Conservation (phyloP, 352 stramenopile genomes). For the Ophiocytium majus region DNA sequence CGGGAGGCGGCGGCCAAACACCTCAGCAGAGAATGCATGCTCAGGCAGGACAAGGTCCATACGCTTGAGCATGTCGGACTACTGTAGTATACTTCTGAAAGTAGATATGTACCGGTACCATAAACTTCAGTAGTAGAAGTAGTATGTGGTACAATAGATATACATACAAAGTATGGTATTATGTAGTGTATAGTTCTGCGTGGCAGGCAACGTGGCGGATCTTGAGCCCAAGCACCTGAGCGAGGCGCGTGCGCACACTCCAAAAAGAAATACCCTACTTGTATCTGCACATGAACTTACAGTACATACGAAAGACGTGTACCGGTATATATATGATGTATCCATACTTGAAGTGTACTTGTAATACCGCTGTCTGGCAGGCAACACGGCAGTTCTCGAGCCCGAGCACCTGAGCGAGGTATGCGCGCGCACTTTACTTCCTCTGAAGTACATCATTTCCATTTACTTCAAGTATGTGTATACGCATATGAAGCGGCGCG, state of each 20-base stretch:
- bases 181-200: no score
- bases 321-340: not conserved
- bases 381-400: not conserved
- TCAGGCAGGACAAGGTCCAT: no score
- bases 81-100: no score
- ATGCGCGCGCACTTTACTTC: not conserved
- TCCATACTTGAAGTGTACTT: no score
- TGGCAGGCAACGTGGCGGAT: not conserved
- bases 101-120: no score
- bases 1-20: no score
- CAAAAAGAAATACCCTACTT: no score
- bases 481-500: not conserved
- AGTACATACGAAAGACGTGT: not conserved
- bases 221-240: not conserved
- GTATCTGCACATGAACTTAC: not conserved
- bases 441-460: not conserved
- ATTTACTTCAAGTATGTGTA: not conserved
- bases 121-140: no score
- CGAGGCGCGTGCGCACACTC: not conserved
- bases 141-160: no score
- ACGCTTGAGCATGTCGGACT: no score
- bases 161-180: no score
- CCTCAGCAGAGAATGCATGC: no score
- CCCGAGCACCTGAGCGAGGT: not conserved
- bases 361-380: not conserved